phyloP scores from a whole-genome alignment of 192 early-diverging fungal species.

The Coemansia sp. region DNA sequence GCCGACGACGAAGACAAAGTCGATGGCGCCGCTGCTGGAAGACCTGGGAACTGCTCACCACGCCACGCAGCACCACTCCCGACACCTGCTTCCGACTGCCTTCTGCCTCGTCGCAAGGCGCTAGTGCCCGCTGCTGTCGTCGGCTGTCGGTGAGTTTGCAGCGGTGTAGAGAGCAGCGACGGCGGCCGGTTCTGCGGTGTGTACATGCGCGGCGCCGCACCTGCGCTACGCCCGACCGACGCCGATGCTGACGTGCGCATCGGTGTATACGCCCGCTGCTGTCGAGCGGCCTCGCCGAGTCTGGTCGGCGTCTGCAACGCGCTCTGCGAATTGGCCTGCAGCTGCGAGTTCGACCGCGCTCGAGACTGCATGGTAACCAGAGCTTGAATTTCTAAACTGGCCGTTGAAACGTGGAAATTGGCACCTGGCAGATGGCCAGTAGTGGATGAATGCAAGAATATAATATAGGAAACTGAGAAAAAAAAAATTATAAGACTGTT shows the following conservation, averaged over 20 bases:
- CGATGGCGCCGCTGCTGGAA: not conserved
- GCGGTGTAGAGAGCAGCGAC: conserved; percentile 1
- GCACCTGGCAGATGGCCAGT: too few species aligned
- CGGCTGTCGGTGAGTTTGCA: too few species aligned
- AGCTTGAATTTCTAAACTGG: too few species aligned
- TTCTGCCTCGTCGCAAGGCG: conserved; percentile 1
- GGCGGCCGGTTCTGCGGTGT: not conserved
- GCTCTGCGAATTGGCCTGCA: conserved; percentile 1
- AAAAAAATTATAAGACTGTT: too few species aligned
- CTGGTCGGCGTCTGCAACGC: not conserved
- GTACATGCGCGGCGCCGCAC: not conserved
- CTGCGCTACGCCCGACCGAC: not conserved
- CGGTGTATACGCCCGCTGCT: not conserved
- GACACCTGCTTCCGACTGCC: conserved; percentile 2
- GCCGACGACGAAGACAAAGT: not conserved
- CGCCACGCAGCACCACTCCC: not conserved
- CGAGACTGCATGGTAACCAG: not conserved
- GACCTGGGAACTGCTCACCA: not conserved
- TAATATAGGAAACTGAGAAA: too few species aligned
- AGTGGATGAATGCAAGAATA: too few species aligned
- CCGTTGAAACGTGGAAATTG: too few species aligned
- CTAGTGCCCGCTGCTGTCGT: not conserved
- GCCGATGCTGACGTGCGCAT: not conserved
- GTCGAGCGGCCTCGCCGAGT: not conserved
- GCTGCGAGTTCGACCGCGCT: conserved; percentile 6